These are phyloP conservation scores for Hymenoscyphus occultus DNA, from an alignment of 2,329 filamentous ascomycete species.

Conservation along the genomic window DNA sequence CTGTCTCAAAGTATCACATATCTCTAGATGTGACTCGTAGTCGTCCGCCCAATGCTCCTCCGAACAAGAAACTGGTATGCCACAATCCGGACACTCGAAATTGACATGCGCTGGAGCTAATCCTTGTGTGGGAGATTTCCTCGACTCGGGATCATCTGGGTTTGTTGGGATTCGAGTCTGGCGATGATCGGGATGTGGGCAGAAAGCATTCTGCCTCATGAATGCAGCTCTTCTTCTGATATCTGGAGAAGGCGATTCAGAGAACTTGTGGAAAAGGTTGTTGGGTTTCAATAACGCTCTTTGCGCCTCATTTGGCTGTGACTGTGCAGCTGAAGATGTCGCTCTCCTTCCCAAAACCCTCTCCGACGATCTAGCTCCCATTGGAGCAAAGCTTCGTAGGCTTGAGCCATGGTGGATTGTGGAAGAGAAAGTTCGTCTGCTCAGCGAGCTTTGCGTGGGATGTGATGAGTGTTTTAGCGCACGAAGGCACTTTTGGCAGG, in stretches of 20 bases:
- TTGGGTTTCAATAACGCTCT: constrained; percentile 48
- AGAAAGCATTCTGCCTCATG: constrained; percentile 91
- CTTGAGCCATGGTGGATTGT: constrained; percentile 20
- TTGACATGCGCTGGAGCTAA: constrained; percentile 76
- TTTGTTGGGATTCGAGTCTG: constrained; percentile 67
- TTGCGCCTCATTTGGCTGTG: constrained; percentile 25
- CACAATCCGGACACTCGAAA: constrained; percentile 96
- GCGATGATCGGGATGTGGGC: constrained; percentile 84
- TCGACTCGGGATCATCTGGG: constrained; percentile 60
- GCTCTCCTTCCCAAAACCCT: constrained; percentile 27
- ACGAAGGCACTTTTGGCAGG: constrained; percentile 35
- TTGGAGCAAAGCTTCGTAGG: constrained; percentile 18
- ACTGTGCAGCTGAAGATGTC: constrained; percentile 25
- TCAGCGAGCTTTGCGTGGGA: constrained; percentile 18
- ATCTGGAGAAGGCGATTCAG: constrained; percentile 80
- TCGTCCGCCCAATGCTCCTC: constrained; percentile 95
- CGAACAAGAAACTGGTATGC: constrained; percentile 88
- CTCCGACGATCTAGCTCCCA: constrained; percentile 14
- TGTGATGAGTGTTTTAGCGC: constrained; percentile 27
- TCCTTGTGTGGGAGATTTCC: constrained; percentile 52
- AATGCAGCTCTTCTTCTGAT: constrained; percentile 86
- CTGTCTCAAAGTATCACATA: constrained; percentile 86
- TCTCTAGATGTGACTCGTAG: constrained; percentile 86
- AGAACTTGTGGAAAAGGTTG: constrained; percentile 92
- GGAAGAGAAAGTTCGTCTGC: constrained; percentile 28